Percentiles rank a stretch among this genome's conserved stretches.
Conservation (phyloP, 768 basidiomycete genomes). For the Pleurotus platypus region DNA sequence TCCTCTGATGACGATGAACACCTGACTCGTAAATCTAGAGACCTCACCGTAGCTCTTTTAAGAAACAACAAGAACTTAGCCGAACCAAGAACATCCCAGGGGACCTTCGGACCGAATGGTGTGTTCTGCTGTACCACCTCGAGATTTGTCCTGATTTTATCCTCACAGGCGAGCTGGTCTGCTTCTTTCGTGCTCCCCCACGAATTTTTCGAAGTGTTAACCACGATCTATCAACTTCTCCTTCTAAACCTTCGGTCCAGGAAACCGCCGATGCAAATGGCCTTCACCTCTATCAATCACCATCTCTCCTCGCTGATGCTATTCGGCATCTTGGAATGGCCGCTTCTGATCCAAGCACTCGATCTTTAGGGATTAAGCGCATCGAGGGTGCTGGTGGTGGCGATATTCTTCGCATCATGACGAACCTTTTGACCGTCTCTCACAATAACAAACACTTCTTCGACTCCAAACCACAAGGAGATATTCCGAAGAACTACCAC, state of each 20-base stretch:
- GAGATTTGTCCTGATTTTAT: background rate
- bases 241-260: slow-evolving; percentile 22
- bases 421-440: slow-evolving; percentile 64
- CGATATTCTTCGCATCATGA: slow-evolving; percentile 73
- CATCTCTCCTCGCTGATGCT: slow-evolving; percentile 70
- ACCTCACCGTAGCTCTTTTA: slow-evolving; percentile 50
- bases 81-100: slow-evolving; percentile 84
- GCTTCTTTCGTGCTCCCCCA: slow-evolving; percentile 79
- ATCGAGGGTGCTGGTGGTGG: slow-evolving; percentile 40
- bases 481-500: slow-evolving; percentile 37
- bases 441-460: slow-evolving; percentile 35
- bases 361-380: slow-evolving; percentile 33
- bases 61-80: slow-evolving; percentile 74
- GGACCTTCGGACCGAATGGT: slow-evolving; percentile 89
- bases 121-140: slow-evolving; percentile 11
- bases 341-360: slow-evolving; percentile 50
- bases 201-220: slow-evolving; percentile 62
- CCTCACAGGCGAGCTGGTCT: slow-evolving; percentile 72
- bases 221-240: slow-evolving; percentile 44
- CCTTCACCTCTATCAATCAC: slow-evolving; percentile 51
- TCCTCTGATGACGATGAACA: slow-evolving; percentile 67
- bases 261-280: slow-evolving; percentile 6
- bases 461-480: slow-evolving; percentile 36
- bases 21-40: slow-evolving; percentile 37
- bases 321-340: slow-evolving; percentile 61